A percentile compares a stretch with the other conserved stretches of the same genome.
phyloP scores from a whole-genome alignment of 306 rosid genomes.

The Alnus glutinosa region DNA sequence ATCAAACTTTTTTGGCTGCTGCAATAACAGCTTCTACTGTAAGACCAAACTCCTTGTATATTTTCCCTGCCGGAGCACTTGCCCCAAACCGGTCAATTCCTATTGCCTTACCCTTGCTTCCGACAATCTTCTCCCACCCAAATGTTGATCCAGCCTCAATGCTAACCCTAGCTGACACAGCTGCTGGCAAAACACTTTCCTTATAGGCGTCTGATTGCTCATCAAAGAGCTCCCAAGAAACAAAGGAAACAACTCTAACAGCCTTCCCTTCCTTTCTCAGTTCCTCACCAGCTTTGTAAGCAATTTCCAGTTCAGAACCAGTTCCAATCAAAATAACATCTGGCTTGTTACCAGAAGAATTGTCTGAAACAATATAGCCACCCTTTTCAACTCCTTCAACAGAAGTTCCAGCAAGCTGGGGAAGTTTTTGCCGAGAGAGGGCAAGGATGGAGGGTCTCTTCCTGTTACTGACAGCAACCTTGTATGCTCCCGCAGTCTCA shows the following conservation, averaged over 20 bases:
- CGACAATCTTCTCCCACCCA: slow-evolving; percentile 89
- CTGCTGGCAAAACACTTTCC: slow-evolving; percentile 88
- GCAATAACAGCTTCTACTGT: slow-evolving; percentile 93
- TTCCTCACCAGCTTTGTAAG: slow-evolving; percentile 82
- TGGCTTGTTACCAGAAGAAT: slow-evolving; percentile 89
- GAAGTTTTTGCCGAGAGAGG: slow-evolving; percentile 90
- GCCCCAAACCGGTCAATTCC: slow-evolving; percentile 95
- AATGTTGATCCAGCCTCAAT: slow-evolving; percentile 95
- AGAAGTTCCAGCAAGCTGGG: slow-evolving; percentile 79
- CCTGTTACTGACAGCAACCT: slow-evolving; percentile 70
- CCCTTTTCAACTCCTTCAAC: slow-evolving; percentile 92
- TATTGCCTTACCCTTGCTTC: slow-evolving; percentile 82
- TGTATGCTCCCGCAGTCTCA: slow-evolving; percentile 98
- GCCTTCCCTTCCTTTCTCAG: slow-evolving; percentile 90
- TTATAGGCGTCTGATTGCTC: slow-evolving; percentile 89
- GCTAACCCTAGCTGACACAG: slow-evolving; percentile 95
- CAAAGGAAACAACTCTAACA: slow-evolving; percentile 85
- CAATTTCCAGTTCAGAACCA: slow-evolving; percentile 96
- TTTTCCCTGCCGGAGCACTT: slow-evolving; percentile 90
- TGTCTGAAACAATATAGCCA: slow-evolving; percentile 83
- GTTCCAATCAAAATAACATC: slow-evolving; percentile 92
- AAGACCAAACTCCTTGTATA: slow-evolving; percentile 89
- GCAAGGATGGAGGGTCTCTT: slow-evolving; percentile 96
- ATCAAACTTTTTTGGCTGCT: slow-evolving; percentile 68
- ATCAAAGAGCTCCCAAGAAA: slow-evolving; percentile 91